Percentiles rank a stretch among this genome's conserved stretches.
Conservation (phyloP, 2,329 filamentous ascomycete genomes). For the Verticillium albo-atrum region DNA sequence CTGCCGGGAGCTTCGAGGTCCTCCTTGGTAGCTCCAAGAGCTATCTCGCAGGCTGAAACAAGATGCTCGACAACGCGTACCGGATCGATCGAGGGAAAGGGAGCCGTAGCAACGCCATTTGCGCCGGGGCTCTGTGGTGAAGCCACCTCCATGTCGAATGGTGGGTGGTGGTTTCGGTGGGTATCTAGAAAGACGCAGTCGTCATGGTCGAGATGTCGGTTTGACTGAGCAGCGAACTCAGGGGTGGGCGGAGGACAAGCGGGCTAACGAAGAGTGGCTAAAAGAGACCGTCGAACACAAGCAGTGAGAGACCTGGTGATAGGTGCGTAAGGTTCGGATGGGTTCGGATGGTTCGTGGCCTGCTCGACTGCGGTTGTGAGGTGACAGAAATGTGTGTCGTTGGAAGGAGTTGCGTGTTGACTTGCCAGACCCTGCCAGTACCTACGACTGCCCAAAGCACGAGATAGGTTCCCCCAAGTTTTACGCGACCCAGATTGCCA, state of each 20-base stretch:
- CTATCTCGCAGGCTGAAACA: conserved; percentile 64
- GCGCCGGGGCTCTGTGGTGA: conserved; percentile 38
- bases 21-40: conserved; percentile 67
- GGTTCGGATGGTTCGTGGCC: background rate
- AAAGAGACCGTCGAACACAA: conserved; percentile 3
- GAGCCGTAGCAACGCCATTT: conserved; percentile 40
- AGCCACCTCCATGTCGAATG: conserved; percentile 46
- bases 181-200: conserved; percentile 8
- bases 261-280: background rate
- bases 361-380: background rate
- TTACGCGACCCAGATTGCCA: conserved; percentile 9
- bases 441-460: background rate
- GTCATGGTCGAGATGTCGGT: conserved; percentile 9
- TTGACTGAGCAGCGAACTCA: conserved; percentile 6
- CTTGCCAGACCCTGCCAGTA: background rate
- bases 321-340: background rate
- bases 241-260: conserved; percentile 5
- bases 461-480: conserved; percentile 2
- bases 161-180: conserved; percentile 14
- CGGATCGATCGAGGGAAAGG: conserved; percentile 61
- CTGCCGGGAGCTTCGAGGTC: conserved; percentile 81
- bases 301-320: background rate
- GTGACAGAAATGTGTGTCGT: conserved; percentile 7
- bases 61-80: conserved; percentile 67
- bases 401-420: background rate